Evolutionary conservation across 129 eudicot species (phyloP), one percentile per base, ranked within the genome.

Genomic region (Arctium lappa): DNA sequence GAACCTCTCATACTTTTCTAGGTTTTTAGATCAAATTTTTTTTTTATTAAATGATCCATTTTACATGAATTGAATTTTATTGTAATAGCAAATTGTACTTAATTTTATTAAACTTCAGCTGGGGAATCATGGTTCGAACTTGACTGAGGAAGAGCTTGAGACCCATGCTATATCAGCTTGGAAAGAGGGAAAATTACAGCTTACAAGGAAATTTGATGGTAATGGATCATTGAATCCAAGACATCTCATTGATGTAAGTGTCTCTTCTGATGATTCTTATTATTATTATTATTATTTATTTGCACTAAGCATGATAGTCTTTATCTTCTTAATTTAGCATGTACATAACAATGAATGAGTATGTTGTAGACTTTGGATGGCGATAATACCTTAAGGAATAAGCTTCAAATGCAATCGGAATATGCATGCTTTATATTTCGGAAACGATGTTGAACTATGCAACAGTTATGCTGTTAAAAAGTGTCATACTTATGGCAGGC

Each of bases 71-170:
- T 60, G 37, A 74, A 81, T 65, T 15, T 30, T 72, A 16, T 63
- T 11, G 40, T 69, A 76, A 76, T 84, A 75, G 36, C 60, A 53
- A 69, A 16, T 29, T 73, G 39, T 77, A 50, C 53, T 30, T 82
- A 22, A 62, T 15, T 79, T 5, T 31, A 18, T 22, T 8, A 79
- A 76, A 69, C 16, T 84, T 71, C 83, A 93, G 97, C 91, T 93
- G 81, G 97, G 97, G 74, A 91, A 73, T 74, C 92, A 86, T 91
- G 97, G 96, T 70, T 93, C 97, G 27, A 91, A 93, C 34, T 83
- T 93, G 90, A 89, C 97, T 29, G 96, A 93, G 75, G 97, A 93
- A 80, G 95, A 91, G 86, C 96, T 93, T 15, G 97, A 91, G 87
- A 93, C 95, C 44, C 97, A 93, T 73, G 82, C 97, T 62, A 91